Evolutionary conservation across 331 rosid genomes (phyloP).

Genomic region (Spiraea crenata): DNA sequence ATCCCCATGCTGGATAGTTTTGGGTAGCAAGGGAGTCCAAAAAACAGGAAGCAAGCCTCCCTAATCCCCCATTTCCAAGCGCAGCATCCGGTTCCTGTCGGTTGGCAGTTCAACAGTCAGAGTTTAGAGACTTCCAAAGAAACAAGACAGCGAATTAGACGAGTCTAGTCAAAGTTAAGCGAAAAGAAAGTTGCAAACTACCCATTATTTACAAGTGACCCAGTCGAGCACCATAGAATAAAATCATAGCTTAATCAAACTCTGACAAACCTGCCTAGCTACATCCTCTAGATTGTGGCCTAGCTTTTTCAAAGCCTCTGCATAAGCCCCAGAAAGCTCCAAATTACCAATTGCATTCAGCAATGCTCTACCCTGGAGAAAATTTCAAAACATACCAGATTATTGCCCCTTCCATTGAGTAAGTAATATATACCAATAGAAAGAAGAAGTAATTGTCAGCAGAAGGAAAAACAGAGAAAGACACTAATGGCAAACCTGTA

Average conservation of each 20-base stretch:
- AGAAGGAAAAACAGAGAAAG: slow-evolving; percentile 15
- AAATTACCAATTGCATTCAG: slow-evolving; percentile 91
- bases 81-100: slow-evolving; percentile 97
- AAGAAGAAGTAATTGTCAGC: slow-evolving; percentile 13
- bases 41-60: slow-evolving; percentile 95
- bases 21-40: slow-evolving; percentile 91
- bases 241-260: background rate
- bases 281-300: slow-evolving; percentile 76
- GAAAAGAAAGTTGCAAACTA: background rate
- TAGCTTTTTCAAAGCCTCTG: slow-evolving; percentile 77
- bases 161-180: background rate
- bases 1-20: slow-evolving; percentile 99
- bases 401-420: background rate
- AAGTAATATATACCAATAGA: background rate
- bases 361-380: slow-evolving; percentile 82
- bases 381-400: background rate
- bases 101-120: background rate
- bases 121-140: background rate
- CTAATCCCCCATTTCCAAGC: slow-evolving; percentile 98
- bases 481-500: slow-evolving; percentile 58
- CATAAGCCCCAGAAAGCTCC: slow-evolving; percentile 84
- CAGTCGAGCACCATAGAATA: background rate
- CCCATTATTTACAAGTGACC: background rate
- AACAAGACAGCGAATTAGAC: background rate
- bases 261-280: slow-evolving; percentile 54